Conservation (phyloP, 805 yeast genomes). For the Suhomyces tanzawaensis region DNA sequence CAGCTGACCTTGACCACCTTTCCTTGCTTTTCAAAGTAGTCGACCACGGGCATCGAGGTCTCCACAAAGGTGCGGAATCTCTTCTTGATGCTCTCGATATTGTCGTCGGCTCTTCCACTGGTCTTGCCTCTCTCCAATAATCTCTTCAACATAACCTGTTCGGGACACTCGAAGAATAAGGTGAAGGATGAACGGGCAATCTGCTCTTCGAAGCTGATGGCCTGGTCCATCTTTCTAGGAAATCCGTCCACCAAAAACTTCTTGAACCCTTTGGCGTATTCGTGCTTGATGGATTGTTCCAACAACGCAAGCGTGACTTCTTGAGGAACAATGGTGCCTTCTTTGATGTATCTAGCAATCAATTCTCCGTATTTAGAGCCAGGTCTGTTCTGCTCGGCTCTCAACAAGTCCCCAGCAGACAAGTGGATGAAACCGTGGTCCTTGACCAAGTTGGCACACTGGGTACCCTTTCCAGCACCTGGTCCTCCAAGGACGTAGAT, state of each 20-base stretch:
- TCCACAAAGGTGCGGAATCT: constrained; percentile 83
- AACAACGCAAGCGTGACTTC: constrained; percentile 82
- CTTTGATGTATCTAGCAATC: constrained; percentile 78
- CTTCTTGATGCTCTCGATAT: constrained; percentile 84
- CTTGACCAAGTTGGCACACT: constrained; percentile 79
- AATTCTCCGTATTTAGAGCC: constrained; percentile 84
- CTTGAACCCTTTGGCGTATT: constrained; percentile 46
- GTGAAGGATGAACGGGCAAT: constrained; percentile 69
- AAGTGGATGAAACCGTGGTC: constrained; percentile 83
- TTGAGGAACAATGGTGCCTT: constrained; percentile 93
- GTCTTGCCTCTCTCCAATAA: constrained; percentile 90
- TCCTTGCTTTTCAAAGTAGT: constrained; percentile 67
- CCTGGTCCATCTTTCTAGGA: constrained; percentile 99
- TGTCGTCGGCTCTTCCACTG: constrained; percentile 91
- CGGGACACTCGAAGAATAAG: constrained; percentile 79
- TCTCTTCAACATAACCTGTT: constrained; percentile 77
- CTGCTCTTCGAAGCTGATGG: constrained; percentile 81
- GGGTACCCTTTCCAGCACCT: constrained; percentile 98
- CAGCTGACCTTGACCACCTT: constrained; percentile 80
- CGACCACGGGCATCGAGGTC: constrained; percentile 92
- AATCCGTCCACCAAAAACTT: constrained; percentile 91
- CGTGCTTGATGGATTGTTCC: constrained; percentile 70
- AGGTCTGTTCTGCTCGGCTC: constrained; percentile 84
- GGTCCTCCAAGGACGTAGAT: constrained; percentile 96
- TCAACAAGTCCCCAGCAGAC: constrained; percentile 92